Base-by-base conservation (phyloP, 108 stramenopile genomes). In the Fragilaria crotonensis region DNA sequence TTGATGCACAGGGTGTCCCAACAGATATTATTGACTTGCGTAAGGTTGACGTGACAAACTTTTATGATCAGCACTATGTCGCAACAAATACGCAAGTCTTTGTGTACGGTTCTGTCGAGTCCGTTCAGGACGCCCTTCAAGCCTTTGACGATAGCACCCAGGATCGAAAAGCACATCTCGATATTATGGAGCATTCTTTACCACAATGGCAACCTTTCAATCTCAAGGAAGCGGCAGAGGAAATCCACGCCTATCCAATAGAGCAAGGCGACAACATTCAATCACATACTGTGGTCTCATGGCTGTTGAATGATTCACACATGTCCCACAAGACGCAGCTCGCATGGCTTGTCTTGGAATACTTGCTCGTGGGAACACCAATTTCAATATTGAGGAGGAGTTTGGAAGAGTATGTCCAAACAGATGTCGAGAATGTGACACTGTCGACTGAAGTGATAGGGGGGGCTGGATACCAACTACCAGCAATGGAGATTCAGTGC, bases 1-100 rank as follows among this genome's bases (percentile, higher is more conserved):
- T 71, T 20, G 90, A 90, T 70, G 70, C 73, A 29, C 93, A 95
- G 5, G 97, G 97, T 19, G 95, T 95, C 66, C 95, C 94, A 22
- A 48, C 54, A 5, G 69, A 78, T 25, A 95, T 98, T 48, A 89
- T 94, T 18, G 67, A 72, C 17, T 71, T 97, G 36, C 80, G 84
- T 5, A 77, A 83, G 23, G 81, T 84, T 25, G 84, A 94, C 33
- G 81, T 97, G 70, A 70, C 80, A n/a, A 51, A 68, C 5, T 97
- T 96, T 64, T 96, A 96, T 62, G 65, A 78, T 22, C 65, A 63
- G 55, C 83, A 79, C 67, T 98, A 98, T 78, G 93, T 95, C 64
- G 96, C 97, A 17, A 70, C 83, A n/a, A 98, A 98, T 71, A 73
- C 82, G 25, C 67, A 77, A n/a, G 70, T 89, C 22, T 97, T 88